A percentile compares a stretch with the other conserved stretches of the same genome.
Conservation (phyloP, 164 flowering plant genomes). For the Saururus chinensis region DNA sequence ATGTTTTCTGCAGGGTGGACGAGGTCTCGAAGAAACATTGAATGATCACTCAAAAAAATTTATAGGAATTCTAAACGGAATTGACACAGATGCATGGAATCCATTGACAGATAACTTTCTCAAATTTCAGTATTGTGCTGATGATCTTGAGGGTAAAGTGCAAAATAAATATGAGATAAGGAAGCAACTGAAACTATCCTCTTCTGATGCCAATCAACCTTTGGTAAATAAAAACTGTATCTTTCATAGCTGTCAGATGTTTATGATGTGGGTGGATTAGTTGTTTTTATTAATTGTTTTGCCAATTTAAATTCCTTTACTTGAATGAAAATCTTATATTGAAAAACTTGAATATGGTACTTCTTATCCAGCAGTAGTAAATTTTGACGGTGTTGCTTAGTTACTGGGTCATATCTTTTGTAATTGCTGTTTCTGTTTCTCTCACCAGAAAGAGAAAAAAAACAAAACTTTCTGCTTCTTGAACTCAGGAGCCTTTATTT, state of each 20-base stretch:
- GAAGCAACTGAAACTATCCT: conserved; percentile 53
- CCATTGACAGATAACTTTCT: conserved; percentile 70
- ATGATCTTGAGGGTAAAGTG: conserved; percentile 72
- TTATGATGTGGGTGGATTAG: background rate
- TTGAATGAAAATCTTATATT: background rate
- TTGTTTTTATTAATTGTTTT: background rate
- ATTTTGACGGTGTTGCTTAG: background rate
- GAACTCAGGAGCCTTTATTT: background rate
- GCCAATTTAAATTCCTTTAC: background rate
- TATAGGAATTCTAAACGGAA: conserved; percentile 87
- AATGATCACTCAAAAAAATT: conserved; percentile 76
- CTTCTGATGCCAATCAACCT: conserved; percentile 42
- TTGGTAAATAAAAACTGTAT: conserved; percentile 34
- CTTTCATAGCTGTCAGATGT: background rate
- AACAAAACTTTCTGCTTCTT: background rate
- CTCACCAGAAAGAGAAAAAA: background rate
- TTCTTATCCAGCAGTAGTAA: background rate
- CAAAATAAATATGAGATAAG: conserved; percentile 65
- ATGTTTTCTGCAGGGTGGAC: conserved; percentile 53
- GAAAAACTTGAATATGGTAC: background rate
- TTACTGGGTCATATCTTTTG: background rate
- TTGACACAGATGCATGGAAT: conserved; percentile 89
- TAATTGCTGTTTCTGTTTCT: too few relatives aligned
- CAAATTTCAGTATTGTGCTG: conserved; percentile 62
- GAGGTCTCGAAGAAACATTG: conserved; percentile 69